Evolutionary conservation across 1,139 yeast genomes (phyloP), one percentile per base, ranked within the genome.

Genomic region (Meyerozyma athensensis): DNA sequence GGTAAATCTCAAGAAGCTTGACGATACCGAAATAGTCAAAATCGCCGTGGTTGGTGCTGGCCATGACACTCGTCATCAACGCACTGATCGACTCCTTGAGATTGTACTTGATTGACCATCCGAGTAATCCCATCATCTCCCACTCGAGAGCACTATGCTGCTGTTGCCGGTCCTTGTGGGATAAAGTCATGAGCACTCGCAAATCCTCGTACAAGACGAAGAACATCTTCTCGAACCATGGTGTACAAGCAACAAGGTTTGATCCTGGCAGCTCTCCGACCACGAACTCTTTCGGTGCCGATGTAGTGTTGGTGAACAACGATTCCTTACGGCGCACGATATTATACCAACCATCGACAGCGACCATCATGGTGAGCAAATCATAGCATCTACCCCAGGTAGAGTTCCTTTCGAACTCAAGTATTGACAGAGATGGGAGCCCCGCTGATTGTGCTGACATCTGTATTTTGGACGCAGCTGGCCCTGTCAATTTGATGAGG

Each of bases 311-410:
- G 18, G 14, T 33, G 38, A 61, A 55, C 5, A 58, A 53, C 17
- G 43, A 33, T 36, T 53, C 55, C 39, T 59, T 60, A 30, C 62
- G 33, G 3, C 43, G 36, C 21, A 63, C 61, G 31, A 59, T 39
- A 33, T 50, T 47, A 38, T 68, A 72, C 75, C 75, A 69, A 2
- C 74, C 74, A 21, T 59, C 53, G 14, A 57, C 40, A 1, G 74
- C 72, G 1, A 65, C 58, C 30, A 68, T 52, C 21, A 63, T 53
- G 3, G 72, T 59, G 34, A 69, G 43, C 26, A 69, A 47, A 40
- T 68, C 72, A 44, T 67, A 69, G 33, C 65, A 53, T 38, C 70
- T 56, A 5, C 74, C 74, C 73, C 74, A 68, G 2, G 72, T 65
- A 0, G 72, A 65, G 26, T 52, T 59, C 34, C 52, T 50, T 31